These are phyloP conservation scores for Ascochyta lentis DNA, from an alignment of 2,329 filamentous ascomycete species.

Conservation along the genomic window DNA sequence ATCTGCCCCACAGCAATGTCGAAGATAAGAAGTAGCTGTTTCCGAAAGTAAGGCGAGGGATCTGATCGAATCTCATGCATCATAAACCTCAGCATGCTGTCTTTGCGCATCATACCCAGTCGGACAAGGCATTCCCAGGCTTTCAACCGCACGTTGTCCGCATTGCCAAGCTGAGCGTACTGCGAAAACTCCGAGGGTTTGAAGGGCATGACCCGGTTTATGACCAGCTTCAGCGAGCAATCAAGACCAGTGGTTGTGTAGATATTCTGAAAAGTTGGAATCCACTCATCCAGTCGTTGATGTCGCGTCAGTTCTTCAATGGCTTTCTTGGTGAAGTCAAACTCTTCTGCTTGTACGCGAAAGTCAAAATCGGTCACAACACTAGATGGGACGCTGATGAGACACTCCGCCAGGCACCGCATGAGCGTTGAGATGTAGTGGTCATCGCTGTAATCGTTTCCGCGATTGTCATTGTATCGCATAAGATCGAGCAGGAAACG, in stretches of 20 bases:
- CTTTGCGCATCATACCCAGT: slow-evolving; percentile 58
- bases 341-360: slow-evolving; percentile 59
- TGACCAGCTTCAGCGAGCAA: slow-evolving; percentile 64
- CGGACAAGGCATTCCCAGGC: slow-evolving; percentile 66
- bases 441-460: slow-evolving; percentile 87
- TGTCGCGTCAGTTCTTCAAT: slow-evolving; percentile 69
- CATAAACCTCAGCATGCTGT: slow-evolving; percentile 62
- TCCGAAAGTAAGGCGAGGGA: slow-evolving; percentile 64
- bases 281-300: slow-evolving; percentile 70
- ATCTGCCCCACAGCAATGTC: slow-evolving; percentile 64
- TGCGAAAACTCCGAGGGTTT: slow-evolving; percentile 65
- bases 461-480: slow-evolving; percentile 91
- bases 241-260: slow-evolving; percentile 67
- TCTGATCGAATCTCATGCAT: slow-evolving; percentile 64
- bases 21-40: slow-evolving; percentile 59
- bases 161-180: slow-evolving; percentile 66
- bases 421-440: slow-evolving; percentile 87
- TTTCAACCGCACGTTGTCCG: slow-evolving; percentile 64
- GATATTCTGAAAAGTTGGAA: slow-evolving; percentile 69
- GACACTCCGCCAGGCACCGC: slow-evolving; percentile 63
- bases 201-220: slow-evolving; percentile 59
- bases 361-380: slow-evolving; percentile 50
- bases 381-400: slow-evolving; percentile 45
- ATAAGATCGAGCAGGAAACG: slow-evolving; percentile 88
- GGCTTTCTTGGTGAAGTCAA: slow-evolving; percentile 62